A percentile compares a stretch with the other conserved stretches of the same genome.
These are phyloP conservation scores for Arthrobotrys sinensis DNA, from an alignment of 2,329 filamentous ascomycete genomes.

Conservation along the genomic window DNA sequence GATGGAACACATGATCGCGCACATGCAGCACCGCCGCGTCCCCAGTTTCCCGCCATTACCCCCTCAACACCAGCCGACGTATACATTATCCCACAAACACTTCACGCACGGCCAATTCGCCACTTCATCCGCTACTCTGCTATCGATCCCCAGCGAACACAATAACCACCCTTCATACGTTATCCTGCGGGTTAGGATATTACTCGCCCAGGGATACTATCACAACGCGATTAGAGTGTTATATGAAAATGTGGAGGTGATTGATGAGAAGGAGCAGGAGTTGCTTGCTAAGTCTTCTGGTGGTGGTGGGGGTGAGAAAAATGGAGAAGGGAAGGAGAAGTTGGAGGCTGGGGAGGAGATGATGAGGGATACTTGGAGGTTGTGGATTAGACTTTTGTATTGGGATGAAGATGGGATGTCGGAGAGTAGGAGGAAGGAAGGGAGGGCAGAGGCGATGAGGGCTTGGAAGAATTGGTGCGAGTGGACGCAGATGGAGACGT, in stretches of 20 bases:
- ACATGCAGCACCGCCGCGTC: constrained; percentile 58
- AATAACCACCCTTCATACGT: constrained; percentile 56
- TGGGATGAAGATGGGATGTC: constrained; percentile 57
- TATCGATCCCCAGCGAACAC: constrained; percentile 50
- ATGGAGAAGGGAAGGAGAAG: not conserved
- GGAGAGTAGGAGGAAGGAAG: constrained; percentile 40
- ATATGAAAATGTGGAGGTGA: constrained; percentile 51
- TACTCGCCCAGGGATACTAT: constrained; percentile 56
- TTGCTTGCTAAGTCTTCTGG: not conserved
- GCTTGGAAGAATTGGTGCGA: constrained; percentile 58
- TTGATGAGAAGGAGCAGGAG: constrained; percentile 51
- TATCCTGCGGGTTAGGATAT: constrained; percentile 44
- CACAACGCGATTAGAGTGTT: constrained; percentile 50
- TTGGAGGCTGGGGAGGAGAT: constrained; percentile 56
- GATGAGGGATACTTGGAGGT: constrained; percentile 57
- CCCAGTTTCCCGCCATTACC: constrained; percentile 52
- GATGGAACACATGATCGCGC: constrained; percentile 60
- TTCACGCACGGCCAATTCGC: constrained; percentile 59
- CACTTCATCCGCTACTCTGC: constrained; percentile 49
- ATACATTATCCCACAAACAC: constrained; percentile 37
- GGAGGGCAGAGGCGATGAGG: constrained; percentile 28
- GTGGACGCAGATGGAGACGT: constrained; percentile 56
- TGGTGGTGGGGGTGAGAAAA: not conserved
- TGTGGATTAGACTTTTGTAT: constrained; percentile 54
- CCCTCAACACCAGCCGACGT: constrained; percentile 47